Evolutionary conservation across 208 protist species (phyloP).

Genomic region (Leishmania major): DNA sequence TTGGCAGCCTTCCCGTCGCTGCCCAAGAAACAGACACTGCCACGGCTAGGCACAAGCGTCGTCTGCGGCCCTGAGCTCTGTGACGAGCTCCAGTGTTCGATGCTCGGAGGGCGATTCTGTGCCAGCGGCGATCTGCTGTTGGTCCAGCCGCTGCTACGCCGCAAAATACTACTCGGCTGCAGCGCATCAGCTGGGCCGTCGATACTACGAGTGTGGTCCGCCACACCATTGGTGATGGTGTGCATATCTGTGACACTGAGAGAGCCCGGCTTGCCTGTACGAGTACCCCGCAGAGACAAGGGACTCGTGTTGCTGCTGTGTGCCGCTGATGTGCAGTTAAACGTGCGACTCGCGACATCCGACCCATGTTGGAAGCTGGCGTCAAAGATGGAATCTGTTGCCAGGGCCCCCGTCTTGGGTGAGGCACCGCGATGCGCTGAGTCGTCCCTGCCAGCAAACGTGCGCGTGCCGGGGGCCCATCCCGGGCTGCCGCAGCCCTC

Average conservation of each 20-base stretch:
- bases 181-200: background rate
- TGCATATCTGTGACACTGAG: background rate
- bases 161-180: background rate
- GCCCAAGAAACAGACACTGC: conserved; percentile 17
- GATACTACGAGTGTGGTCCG: background rate
- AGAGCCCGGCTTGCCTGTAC: background rate
- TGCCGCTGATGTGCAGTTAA: background rate
- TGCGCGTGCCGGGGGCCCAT: background rate
- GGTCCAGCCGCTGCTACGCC: background rate
- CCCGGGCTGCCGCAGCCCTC: background rate
- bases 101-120: background rate
- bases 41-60: conserved; percentile 2
- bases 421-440: background rate
- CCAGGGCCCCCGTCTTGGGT: background rate
- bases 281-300: background rate
- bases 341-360: background rate
- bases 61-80: background rate
- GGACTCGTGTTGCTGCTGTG: background rate
- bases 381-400: background rate
- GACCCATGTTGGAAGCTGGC: background rate
- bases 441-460: background rate
- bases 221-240: background rate
- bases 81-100: too few species aligned
- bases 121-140: background rate
- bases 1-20: background rate